Evolutionary conservation across 2,329 filamentous ascomycete genomes (phyloP).

Genomic region (Phyllosticta citrichinensis): DNA sequence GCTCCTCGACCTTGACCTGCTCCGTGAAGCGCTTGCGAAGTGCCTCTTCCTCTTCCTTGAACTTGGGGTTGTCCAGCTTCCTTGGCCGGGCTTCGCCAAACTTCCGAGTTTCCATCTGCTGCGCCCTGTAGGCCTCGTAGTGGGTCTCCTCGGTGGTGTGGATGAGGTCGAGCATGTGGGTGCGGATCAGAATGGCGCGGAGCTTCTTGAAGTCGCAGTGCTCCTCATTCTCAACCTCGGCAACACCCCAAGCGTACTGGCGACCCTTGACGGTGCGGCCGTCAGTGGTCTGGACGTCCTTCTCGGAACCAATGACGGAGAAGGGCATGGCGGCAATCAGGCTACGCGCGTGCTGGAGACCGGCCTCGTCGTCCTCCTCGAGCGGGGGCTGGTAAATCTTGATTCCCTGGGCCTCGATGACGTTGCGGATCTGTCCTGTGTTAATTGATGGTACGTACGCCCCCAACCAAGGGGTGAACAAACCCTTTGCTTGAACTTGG

Average conservation of each 20-base stretch:
- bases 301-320: slow-evolving; percentile 96
- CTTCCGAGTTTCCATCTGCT: slow-evolving; percentile 99
- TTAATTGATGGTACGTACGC: slow-evolving; percentile 10
- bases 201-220: slow-evolving; percentile 99
- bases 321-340: slow-evolving; percentile 97
- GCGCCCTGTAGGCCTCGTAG: slow-evolving; percentile 97
- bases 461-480: slow-evolving; percentile 23
- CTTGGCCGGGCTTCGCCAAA: slow-evolving; percentile 94
- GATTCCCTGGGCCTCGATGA: slow-evolving; percentile 97
- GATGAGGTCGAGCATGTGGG: slow-evolving; percentile 98
- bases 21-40: slow-evolving; percentile 98
- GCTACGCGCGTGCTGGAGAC: slow-evolving; percentile 86
- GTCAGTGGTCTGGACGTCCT: slow-evolving; percentile 94
- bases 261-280: slow-evolving; percentile 97
- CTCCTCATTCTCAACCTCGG: slow-evolving; percentile 98
- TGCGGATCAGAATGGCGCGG: slow-evolving; percentile 94
- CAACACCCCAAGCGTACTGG: slow-evolving; percentile 98
- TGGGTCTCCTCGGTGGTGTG: slow-evolving; percentile 99
- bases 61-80: slow-evolving; percentile 99
- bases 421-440: slow-evolving; percentile 65
- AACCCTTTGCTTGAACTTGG: slow-evolving; percentile 92
- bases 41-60: slow-evolving; percentile 99
- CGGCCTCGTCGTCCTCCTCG: slow-evolving; percentile 96
- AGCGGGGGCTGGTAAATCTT: slow-evolving; percentile 98
- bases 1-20: slow-evolving; percentile 99